Base-by-base conservation (phyloP, 2,329 filamentous ascomycete genomes). In the Aspergillus sergii region DNA sequence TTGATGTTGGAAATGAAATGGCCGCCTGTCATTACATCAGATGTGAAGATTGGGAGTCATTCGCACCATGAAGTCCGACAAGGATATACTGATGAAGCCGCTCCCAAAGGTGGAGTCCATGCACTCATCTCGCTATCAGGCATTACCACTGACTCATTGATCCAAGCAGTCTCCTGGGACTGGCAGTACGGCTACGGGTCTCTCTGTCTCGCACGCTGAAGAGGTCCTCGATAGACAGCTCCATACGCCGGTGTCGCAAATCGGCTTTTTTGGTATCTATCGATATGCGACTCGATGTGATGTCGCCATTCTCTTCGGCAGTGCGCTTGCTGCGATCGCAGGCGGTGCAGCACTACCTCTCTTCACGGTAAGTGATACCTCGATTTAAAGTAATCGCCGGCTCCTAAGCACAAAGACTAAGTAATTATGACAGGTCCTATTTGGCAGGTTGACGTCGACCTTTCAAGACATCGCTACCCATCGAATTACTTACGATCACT, bases 331-430 rank as follows among this genome's bases (percentile, higher is more conserved):
- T 63, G 85, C 89, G 65, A 89, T 93, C 64, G 86, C 82, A 21
- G 88, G 86, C n/a, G 91, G 91, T 55, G 91, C 90, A 58, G 88
- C 88, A 5, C 78, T 93, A 63, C 91, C 91, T 14, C 79, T 92
- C 16, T 93, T 94, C 89, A 93, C 91, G 0, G 84, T 92, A 64
- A 28, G 71, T 65, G 6, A 79, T 58, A 19, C 28, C 14, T 14
- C 14, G 11, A 5, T 6, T n/a, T 12, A 5, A 4, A 34, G n/a
- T 12, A 14, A 9, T 21, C 30, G 23, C 12, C 6, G 4, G 48
- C n/a, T 19, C 3, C 36, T 23, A 28, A 9, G 30, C 14, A 28
- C 5, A 26, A 36, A 21, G 6, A 21, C 16, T 11, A 19, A 43
- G 53, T 65, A n/a, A 64, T 30, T 9, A 8, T 4, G 0, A 4